Evolutionary conservation across 2,329 filamentous ascomycete species (phyloP).

Genomic region (Simplicillium sp.): DNA sequence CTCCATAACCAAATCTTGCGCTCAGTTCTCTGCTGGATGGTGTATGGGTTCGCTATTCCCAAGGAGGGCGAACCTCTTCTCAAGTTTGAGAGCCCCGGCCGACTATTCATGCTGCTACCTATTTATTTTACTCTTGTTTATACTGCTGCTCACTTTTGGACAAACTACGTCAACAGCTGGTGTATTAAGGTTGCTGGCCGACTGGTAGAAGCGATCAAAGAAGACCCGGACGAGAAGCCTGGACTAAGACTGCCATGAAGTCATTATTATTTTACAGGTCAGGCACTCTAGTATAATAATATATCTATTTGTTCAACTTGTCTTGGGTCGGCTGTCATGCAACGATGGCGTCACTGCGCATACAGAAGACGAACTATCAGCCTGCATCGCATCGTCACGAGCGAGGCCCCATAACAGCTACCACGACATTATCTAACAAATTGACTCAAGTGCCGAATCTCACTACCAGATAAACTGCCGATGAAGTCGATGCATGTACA

Average conservation of each 20-base stretch:
- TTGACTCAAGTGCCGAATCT: too few relatives aligned
- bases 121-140: constrained; percentile 39
- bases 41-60: constrained; percentile 35
- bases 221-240: not conserved
- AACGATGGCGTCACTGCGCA: too few relatives aligned
- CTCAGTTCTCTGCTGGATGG: constrained; percentile 49
- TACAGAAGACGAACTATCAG: too few relatives aligned
- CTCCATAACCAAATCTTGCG: constrained; percentile 53
- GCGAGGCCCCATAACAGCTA: too few relatives aligned
- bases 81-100: constrained; percentile 23
- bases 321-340: too few relatives aligned
- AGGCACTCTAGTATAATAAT: too few relatives aligned
- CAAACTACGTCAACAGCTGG: constrained; percentile 41
- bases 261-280: too few relatives aligned
- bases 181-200: constrained; percentile 34
- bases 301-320: too few relatives aligned
- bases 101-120: constrained; percentile 23
- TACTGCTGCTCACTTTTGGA: constrained; percentile 38
- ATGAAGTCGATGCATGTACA: too few relatives aligned
- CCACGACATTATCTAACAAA: too few relatives aligned
- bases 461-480: too few relatives aligned
- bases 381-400: too few relatives aligned
- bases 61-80: constrained; percentile 23
- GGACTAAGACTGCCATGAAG: not conserved
- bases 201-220: constrained; percentile 11